Conservation (phyloP, 1,139 yeast genomes). For the Meyerozyma elateridarum region DNA sequence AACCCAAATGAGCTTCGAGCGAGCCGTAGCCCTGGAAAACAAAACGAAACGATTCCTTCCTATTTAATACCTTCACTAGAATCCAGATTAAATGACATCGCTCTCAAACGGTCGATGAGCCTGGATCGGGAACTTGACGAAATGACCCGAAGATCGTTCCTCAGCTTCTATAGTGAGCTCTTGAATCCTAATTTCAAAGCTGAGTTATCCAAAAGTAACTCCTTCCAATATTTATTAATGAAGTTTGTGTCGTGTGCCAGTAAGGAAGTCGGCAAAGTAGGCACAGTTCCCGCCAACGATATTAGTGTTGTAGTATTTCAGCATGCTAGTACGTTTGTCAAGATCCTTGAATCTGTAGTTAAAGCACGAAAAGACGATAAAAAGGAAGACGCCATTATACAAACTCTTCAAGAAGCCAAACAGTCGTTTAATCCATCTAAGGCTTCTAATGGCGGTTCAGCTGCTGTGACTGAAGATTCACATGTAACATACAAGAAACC, state of each 20-base stretch:
- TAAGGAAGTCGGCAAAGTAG: conserved; percentile 55
- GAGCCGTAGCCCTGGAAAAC: conserved; percentile 9
- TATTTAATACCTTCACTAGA: conserved; percentile 46
- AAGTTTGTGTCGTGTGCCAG: conserved; percentile 62
- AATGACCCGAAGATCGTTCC: conserved; percentile 38
- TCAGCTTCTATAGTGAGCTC: conserved; percentile 60
- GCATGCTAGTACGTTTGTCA: conserved; percentile 57
- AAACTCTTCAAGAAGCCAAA: conserved; percentile 41
- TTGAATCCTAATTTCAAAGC: conserved; percentile 44
- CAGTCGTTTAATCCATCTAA: conserved; percentile 31
- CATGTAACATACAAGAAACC: conserved; percentile 33
- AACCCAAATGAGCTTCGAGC: conserved; percentile 8
- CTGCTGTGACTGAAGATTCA: conserved; percentile 7
- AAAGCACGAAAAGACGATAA: conserved; percentile 37
- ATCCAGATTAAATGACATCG: conserved; percentile 46
- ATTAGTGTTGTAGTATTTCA: conserved; percentile 44
- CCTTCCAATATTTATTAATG: conserved; percentile 62
- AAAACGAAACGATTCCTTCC: conserved; percentile 35
- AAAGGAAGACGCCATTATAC: conserved; percentile 27
- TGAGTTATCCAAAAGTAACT: conserved; percentile 36
- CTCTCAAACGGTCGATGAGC: conserved; percentile 45
- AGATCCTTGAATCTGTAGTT: conserved; percentile 46
- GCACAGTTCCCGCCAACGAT: conserved; percentile 35
- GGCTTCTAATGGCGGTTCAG: conserved; percentile 8
- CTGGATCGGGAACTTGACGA: conserved; percentile 33